phyloP scores from a whole-genome alignment of 2,329 filamentous ascomycete genomes.

The Samsoniella hepiali region DNA sequence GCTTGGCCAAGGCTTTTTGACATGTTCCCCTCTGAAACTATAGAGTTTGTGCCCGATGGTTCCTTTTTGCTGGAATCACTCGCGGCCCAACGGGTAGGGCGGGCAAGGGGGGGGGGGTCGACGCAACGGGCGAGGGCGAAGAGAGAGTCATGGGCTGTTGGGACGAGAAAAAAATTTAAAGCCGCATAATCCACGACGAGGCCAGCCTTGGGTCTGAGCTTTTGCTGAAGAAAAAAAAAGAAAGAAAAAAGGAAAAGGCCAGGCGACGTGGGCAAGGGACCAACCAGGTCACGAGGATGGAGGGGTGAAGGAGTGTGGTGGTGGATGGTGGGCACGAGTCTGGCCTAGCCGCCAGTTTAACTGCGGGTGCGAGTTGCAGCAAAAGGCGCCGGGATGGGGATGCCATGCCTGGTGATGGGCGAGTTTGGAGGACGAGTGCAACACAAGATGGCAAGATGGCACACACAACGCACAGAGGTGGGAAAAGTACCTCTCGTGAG shows the following conservation, averaged over 20 bases:
- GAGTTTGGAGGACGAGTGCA: not conserved
- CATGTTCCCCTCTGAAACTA: not conserved
- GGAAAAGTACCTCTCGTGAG: not conserved
- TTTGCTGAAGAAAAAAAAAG: not conserved
- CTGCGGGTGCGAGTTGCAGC: constrained; percentile 14
- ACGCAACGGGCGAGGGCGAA: not conserved
- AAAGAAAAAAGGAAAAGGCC: not conserved
- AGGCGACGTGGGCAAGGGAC: constrained; percentile 11
- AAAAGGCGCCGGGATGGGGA: not conserved
- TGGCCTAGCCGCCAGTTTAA: not conserved
- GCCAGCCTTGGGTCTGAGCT: not conserved
- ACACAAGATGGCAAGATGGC: not conserved
- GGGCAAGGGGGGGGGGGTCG: not conserved
- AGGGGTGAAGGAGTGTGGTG: not conserved
- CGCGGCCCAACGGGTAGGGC: not conserved
- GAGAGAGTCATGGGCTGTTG: not conserved
- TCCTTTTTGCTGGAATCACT: not conserved
- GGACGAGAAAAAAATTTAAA: no score
- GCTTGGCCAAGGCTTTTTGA: not conserved
- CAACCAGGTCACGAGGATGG: constrained; percentile 16
- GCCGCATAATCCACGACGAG: no score
- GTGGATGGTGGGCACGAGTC: constrained; percentile 6
- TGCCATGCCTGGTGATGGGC: not conserved
- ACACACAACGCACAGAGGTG: not conserved
- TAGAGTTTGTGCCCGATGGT: not conserved